These are phyloP conservation scores for Takashimella tepidaria DNA, from an alignment of 1,284 basidiomycete species.

Conservation along the genomic window DNA sequence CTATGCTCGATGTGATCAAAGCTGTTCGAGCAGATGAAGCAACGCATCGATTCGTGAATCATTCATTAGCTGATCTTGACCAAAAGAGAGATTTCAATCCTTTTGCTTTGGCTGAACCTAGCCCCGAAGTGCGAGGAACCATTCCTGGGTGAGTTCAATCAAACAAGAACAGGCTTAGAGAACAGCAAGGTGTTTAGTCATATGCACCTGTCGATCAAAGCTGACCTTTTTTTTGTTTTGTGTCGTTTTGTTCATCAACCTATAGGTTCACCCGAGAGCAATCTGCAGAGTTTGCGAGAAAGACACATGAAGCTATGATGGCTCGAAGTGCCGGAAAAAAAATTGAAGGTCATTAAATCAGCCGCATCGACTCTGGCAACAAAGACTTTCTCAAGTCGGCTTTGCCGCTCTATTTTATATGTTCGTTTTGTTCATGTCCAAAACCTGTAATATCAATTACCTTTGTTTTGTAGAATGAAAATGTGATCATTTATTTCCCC, in stretches of 20 bases:
- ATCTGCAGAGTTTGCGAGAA: conserved; percentile 53
- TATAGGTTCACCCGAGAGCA: conserved; percentile 73
- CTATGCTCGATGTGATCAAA: conserved; percentile 78
- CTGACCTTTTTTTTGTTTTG: too few relatives aligned
- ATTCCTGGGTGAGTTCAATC: conserved; percentile 66
- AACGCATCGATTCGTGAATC: conserved; percentile 88
- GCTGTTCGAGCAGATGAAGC: conserved; percentile 90
- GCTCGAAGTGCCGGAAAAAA: background rate
- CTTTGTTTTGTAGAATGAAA: too few relatives aligned
- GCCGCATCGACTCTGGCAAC: too few relatives aligned
- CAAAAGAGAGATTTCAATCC: conserved; percentile 76
- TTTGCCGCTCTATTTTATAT: too few relatives aligned
- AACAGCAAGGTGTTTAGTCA: too few relatives aligned
- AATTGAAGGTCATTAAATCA: too few relatives aligned
- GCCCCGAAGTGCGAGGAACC: conserved; percentile 72
- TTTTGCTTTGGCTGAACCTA: conserved; percentile 82
- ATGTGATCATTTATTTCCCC: too few relatives aligned
- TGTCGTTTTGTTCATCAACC: background rate
- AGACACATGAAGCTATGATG: conserved; percentile 40
- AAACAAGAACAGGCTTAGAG: conserved; percentile 4
- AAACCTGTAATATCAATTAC: too few relatives aligned
- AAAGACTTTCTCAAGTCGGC: too few relatives aligned
- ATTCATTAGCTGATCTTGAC: conserved; percentile 80
- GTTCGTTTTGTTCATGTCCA: too few relatives aligned
- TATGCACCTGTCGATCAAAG: too few relatives aligned